Conservation (phyloP, 768 basidiomycete species). For the Amyloporia xantha region DNA sequence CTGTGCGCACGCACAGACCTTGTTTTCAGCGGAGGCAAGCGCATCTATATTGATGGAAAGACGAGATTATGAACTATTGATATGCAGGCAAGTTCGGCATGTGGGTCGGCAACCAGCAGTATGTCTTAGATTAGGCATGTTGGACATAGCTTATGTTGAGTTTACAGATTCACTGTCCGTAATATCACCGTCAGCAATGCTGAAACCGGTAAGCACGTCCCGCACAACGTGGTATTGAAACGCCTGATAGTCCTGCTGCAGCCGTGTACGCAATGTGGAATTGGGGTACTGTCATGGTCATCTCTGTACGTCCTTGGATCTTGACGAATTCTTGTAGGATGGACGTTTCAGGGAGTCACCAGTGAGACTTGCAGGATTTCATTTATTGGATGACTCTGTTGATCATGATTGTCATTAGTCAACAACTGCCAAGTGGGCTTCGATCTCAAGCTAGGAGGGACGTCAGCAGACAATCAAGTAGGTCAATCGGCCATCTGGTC, state of each 20-base stretch:
- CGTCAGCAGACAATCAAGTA: conserved; percentile 35
- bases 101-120: conserved; percentile 80
- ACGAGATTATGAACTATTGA: conserved; percentile 5
- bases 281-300: too few species aligned
- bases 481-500: conserved; percentile 4
- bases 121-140: conserved; percentile 14
- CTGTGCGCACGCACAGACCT: conserved; percentile 27
- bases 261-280: conserved; percentile 31
- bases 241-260: too few species aligned
- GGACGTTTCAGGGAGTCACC: conserved; percentile 47
- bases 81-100: conserved; percentile 63
- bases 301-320: too few species aligned
- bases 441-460: conserved; percentile 48
- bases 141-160: not conserved
- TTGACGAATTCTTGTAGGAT: conserved; percentile 27
- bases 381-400: not conserved
- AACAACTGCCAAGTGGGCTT: conserved; percentile 45
- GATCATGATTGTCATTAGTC: conserved; percentile 12
- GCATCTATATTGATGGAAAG: not conserved
- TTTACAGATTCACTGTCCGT: conserved; percentile 50
- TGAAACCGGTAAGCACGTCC: conserved; percentile 33
- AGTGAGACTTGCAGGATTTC: conserved; percentile 25
- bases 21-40: conserved; percentile 39
- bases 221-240: too few species aligned
- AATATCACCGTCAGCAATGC: conserved; percentile 52